Conservation (phyloP, 331 rosid genomes). For the Acacia pycnantha region DNA sequence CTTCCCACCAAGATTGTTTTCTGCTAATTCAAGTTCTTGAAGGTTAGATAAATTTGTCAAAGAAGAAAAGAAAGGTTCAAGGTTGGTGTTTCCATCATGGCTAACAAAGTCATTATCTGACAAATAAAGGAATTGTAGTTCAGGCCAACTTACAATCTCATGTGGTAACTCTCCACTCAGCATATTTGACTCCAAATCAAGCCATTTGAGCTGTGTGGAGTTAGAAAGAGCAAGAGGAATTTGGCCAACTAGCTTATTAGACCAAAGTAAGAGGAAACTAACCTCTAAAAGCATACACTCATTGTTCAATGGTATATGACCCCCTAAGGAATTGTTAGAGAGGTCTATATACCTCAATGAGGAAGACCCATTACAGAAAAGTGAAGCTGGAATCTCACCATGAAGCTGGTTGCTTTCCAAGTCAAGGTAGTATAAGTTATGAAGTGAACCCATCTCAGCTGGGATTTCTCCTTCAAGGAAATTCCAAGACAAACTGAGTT, state of each 20-base stretch:
- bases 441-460: conserved; percentile 59
- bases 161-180: conserved; percentile 67
- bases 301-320: conserved; percentile 58
- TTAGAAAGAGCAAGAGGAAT: conserved; percentile 70
- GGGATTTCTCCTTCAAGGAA: conserved; percentile 64
- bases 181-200: conserved; percentile 78
- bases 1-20: conserved; percentile 74
- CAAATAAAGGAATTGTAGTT: conserved; percentile 69
- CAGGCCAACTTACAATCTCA: conserved; percentile 53
- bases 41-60: conserved; percentile 56
- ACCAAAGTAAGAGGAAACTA: conserved; percentile 78
- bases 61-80: conserved; percentile 78
- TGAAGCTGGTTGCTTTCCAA: conserved; percentile 62
- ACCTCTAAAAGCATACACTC: conserved; percentile 56
- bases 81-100: conserved; percentile 78
- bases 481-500: conserved; percentile 66
- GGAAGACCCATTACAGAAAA: conserved; percentile 70
- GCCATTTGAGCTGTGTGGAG: conserved; percentile 75
- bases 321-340: conserved; percentile 75
- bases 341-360: conserved; percentile 71
- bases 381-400: conserved; percentile 65
- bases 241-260: conserved; percentile 63
- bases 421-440: conserved; percentile 65
- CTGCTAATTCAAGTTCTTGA: conserved; percentile 85
- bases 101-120: conserved; percentile 72